Evolutionary conservation across 768 basidiomycete species (phyloP).

Genomic region (Russula olivacea): DNA sequence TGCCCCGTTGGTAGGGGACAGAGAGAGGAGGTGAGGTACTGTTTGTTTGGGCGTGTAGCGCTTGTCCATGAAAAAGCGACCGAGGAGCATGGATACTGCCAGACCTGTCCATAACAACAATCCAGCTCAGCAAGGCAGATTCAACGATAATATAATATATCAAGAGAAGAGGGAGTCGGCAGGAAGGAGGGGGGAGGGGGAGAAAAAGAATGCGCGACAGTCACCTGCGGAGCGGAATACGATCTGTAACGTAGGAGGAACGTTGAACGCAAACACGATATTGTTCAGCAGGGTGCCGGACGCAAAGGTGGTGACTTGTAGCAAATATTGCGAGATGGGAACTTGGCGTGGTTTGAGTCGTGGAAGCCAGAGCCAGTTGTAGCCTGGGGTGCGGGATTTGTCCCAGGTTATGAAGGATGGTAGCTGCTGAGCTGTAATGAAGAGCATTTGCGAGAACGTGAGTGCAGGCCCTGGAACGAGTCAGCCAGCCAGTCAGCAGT

Average conservation of each 20-base stretch:
- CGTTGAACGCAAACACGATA: slow-evolving; percentile 70
- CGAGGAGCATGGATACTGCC: slow-evolving; percentile 25
- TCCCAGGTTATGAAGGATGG: slow-evolving; percentile 51
- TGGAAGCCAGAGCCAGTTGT: slow-evolving; percentile 34
- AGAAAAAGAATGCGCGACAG: not conserved
- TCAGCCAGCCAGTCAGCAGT: not conserved
- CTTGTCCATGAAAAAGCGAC: slow-evolving; percentile 20
- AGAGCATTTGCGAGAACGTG: slow-evolving; percentile 80
- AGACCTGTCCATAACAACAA: slow-evolving; percentile 14
- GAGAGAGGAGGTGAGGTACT: slow-evolving; percentile 2
- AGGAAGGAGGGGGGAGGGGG: not conserved
- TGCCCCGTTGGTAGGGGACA: not conserved
- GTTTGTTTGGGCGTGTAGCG: slow-evolving; percentile 14
- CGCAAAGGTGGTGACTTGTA: slow-evolving; percentile 65
- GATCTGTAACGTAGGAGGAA: slow-evolving; percentile 75
- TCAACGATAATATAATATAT: not conserved
- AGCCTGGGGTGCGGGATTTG: not conserved
- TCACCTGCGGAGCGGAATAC: slow-evolving; percentile 79
- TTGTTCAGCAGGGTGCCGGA: slow-evolving; percentile 71
- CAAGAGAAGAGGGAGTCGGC: not conserved
- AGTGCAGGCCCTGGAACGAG: slow-evolving; percentile 59
- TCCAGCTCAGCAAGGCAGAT: not conserved
- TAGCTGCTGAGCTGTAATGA: slow-evolving; percentile 62
- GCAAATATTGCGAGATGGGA: slow-evolving; percentile 58
- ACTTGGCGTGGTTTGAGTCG: slow-evolving; percentile 60